Base-by-base conservation (phyloP, 768 basidiomycete genomes). In the Paxillus rubicundulus region DNA sequence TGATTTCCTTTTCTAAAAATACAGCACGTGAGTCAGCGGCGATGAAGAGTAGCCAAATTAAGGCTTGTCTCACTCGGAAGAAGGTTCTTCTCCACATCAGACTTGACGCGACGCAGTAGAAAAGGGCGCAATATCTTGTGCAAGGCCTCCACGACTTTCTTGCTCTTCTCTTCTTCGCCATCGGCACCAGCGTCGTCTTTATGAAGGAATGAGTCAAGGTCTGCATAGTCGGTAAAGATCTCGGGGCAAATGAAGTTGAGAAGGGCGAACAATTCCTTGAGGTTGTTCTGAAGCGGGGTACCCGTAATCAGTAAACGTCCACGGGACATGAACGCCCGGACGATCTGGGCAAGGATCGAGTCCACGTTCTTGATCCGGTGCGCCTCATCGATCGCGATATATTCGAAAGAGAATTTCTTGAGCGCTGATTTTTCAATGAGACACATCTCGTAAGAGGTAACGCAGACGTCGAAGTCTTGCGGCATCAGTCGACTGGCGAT, bases 351-450 rank as follows among this genome's bases (percentile, higher is more conserved):
- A 14, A 99, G 81, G 62, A 98, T 87, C 12, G 92, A 96, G 68
- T 98, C 92, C 60, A 96, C 94, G 67, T 98, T 98, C 76, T 98
- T 98, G 80, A 99, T 99, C 20, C 97, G 88, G 65, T 99, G 96
- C 1, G 96, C 96, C 72, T 99, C 96, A 72, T 99, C 96, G 63
- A 99, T 98, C 58, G 89, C 83, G 70, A 98, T 98, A 72, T 98
- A 98, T 70, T 96, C 92, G 75, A 98, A 98, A 0, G 87, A 88
- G 69, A 98, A 92, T 69, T 96, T 96, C 72, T 92, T 92, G 56
- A 98, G 77, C 0, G 87, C 81, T n/a, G 83, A 78, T 71, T 93
- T 93, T 68, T 99, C 97, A 59, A 96, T 92, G 57, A 98, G 81
- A 67, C 93, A 96, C 55, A 99, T 90, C 70, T 98, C 97, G 72